Conservation (phyloP, 805 yeast genomes). For the Hanseniaspora hatyaiensis region DNA sequence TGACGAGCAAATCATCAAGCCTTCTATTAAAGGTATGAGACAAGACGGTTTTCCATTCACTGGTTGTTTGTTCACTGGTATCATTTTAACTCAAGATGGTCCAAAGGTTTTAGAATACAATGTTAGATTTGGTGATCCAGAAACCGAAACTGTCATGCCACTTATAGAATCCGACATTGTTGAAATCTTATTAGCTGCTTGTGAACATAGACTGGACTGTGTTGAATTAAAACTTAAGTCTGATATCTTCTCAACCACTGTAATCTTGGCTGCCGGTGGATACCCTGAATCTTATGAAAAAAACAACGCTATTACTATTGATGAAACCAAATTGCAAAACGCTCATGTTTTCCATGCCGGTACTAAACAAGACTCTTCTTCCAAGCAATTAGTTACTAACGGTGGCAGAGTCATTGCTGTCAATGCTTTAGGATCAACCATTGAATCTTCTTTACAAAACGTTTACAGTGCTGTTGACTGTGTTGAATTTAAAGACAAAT, state of each 20-base stretch:
- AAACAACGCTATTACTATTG: conserved; percentile 74
- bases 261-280: conserved; percentile 93
- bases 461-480: conserved; percentile 79
- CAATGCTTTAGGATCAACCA: conserved; percentile 66
- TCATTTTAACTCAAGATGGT: conserved; percentile 76
- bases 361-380: conserved; percentile 41
- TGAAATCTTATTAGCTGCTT: conserved; percentile 83
- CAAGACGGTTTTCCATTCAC: conserved; percentile 88
- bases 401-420: conserved; percentile 98
- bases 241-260: conserved; percentile 70
- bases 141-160: conserved; percentile 92
- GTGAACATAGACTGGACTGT: conserved; percentile 85
- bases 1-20: conserved; percentile 65
- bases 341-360: conserved; percentile 93
- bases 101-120: conserved; percentile 95
- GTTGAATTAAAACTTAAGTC: conserved; percentile 45
- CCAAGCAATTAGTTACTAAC: conserved; percentile 46
- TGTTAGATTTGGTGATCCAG: conserved; percentile 98
- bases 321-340: conserved; percentile 23
- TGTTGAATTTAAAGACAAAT: conserved; percentile 61
- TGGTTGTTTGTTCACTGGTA: conserved; percentile 90
- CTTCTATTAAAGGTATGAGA: conserved; percentile 94
- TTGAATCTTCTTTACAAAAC: conserved; percentile 68
- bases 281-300: conserved; percentile 81
- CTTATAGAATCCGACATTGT: conserved; percentile 76